These are phyloP conservation scores for Tephrocybe sp. DNA, from an alignment of 768 basidiomycete species.

Conservation along the genomic window DNA sequence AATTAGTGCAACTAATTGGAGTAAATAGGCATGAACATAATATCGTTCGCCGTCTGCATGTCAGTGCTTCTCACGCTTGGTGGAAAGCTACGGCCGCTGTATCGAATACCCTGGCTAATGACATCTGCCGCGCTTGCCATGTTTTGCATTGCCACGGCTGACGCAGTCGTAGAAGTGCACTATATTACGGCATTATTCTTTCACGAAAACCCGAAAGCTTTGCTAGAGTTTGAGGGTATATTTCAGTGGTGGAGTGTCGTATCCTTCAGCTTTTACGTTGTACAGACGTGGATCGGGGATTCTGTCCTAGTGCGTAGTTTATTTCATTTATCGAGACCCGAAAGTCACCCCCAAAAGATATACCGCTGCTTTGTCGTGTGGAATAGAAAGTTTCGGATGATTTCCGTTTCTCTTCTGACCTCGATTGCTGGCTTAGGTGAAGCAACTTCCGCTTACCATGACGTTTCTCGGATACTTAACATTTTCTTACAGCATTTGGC, in stretches of 20 bases:
- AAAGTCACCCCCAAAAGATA: conserved; percentile 5
- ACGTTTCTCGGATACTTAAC: neutral
- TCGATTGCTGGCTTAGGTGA: conserved; percentile 7
- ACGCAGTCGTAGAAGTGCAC: conserved; percentile 5
- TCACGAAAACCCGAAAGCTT: conserved; percentile 2
- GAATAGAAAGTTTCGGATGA: conserved; percentile 3
- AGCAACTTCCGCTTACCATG: neutral
- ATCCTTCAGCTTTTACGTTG: conserved; percentile 5
- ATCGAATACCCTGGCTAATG: conserved; percentile 4
- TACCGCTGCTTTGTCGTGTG: conserved; percentile 15
- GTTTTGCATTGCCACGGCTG: conserved; percentile 8
- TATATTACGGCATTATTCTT: conserved; percentile 2
- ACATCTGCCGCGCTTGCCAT: conserved; percentile 5
- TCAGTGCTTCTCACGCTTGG: neutral
- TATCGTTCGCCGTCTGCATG: conserved; percentile 11
- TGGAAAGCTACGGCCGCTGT: neutral
- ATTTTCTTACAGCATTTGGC: conserved; percentile 3
- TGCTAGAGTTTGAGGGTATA: neutral
- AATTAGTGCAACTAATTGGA: neutral
- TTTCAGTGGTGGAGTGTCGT: conserved; percentile 12
- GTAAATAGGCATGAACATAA: conserved; percentile 11
- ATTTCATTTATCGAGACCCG: neutral
- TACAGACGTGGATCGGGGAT: conserved; percentile 12
- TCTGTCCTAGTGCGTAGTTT: conserved; percentile 5
- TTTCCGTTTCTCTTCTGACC: conserved; percentile 4